Percentiles rank a stretch among this genome's conserved stretches.
These are phyloP conservation scores for Ascobolus immersus DNA, from an alignment of 495 filamentous ascomycete species.

Conservation along the genomic window DNA sequence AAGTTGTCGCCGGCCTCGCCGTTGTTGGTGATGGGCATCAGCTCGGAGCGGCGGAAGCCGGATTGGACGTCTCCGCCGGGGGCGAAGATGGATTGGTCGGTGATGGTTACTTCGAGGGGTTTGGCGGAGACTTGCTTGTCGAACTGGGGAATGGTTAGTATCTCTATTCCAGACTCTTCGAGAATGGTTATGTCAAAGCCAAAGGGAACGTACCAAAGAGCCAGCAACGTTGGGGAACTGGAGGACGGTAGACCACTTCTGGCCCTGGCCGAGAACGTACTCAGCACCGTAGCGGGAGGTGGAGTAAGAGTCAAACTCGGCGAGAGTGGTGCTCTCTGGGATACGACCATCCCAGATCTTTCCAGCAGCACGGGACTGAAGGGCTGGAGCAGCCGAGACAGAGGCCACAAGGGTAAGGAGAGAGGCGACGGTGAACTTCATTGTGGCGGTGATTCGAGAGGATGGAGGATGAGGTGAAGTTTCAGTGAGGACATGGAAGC, in stretches of 20 bases:
- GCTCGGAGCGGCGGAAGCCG: slow-evolving; percentile 30
- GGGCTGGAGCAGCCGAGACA: neutral
- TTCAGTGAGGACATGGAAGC: too few species aligned
- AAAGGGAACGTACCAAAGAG: slow-evolving; percentile 5
- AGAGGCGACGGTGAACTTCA: neutral
- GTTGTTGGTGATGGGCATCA: slow-evolving; percentile 26
- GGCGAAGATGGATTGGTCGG: slow-evolving; percentile 26
- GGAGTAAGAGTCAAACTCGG: slow-evolving; percentile 7
- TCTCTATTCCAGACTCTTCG: neutral
- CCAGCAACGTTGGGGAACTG: slow-evolving; percentile 8
- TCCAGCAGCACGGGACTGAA: too few species aligned
- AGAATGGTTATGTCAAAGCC: slow-evolving; percentile 6
- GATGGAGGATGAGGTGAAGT: too few species aligned
- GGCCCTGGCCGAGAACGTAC: slow-evolving; percentile 11
- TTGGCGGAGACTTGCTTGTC: neutral
- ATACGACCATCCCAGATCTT: slow-evolving; percentile 11
- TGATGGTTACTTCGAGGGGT: neutral
- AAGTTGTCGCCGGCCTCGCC: slow-evolving; percentile 22
- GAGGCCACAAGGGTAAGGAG: neutral
- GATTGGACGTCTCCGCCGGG: slow-evolving; percentile 21
- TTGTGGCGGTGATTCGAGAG: neutral
- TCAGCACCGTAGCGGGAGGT: slow-evolving; percentile 10
- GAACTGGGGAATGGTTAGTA: neutral
- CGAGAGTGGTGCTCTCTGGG: neutral
- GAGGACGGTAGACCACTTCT: slow-evolving; percentile 2